Conservation (phyloP, 345 rosid species). For the Citrus glauca region DNA sequence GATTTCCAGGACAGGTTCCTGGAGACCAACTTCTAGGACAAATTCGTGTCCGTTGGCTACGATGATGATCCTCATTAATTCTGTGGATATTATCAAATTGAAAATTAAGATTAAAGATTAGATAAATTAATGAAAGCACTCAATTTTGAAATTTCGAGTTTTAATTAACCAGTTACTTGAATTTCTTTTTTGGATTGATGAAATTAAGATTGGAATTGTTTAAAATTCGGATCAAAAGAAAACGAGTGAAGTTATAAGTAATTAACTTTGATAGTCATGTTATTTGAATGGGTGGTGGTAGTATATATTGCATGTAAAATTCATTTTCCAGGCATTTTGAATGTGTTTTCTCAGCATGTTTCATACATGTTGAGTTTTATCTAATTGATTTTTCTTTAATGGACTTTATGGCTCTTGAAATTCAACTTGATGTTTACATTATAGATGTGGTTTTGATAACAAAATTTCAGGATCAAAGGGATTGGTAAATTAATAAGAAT, state of each 20-base stretch:
- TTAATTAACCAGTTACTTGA: not conserved
- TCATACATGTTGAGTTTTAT: not conserved
- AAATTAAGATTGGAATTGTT: not conserved
- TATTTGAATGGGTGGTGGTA: not conserved
- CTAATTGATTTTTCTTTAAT: no score
- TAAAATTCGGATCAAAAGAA: not conserved
- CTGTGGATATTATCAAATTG: not conserved
- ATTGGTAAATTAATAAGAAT: no score
- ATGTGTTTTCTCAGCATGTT: not conserved
- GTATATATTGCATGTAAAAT: not conserved
- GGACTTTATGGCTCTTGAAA: no score
- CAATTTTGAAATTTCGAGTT: not conserved
- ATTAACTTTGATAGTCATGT: not conserved
- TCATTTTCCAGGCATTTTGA: not conserved
- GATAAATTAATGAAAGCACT: not conserved
- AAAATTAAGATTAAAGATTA: not conserved
- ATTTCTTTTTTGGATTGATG: not conserved
- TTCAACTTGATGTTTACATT: no score
- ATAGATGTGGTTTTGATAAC: no score
- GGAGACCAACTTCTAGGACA: conserved; percentile 45
- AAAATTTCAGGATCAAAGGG: no score
- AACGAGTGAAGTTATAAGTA: not conserved
- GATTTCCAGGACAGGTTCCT: conserved; percentile 60
- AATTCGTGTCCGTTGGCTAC: conserved; percentile 45
- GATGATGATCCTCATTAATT: conserved; percentile 52